These are phyloP conservation scores for Phytophthora pisi DNA, from an alignment of 352 stramenopile species.

Conservation along the genomic window DNA sequence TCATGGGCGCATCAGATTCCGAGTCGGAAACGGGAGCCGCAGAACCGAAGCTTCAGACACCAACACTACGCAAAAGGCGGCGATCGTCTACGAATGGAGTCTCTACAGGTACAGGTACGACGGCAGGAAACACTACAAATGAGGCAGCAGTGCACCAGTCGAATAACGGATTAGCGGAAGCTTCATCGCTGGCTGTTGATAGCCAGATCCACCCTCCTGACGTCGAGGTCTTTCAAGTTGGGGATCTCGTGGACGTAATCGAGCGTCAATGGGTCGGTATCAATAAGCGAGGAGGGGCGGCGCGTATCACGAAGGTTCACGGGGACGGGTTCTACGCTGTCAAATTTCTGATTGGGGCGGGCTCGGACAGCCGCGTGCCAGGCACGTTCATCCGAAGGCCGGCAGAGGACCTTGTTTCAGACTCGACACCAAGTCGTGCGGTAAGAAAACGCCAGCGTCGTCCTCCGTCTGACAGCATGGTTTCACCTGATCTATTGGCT, in stretches of 20 bases:
- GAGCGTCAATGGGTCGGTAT: conserved; percentile 90
- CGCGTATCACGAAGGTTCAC: conserved; percentile 73
- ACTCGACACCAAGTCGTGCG: conserved; percentile 47
- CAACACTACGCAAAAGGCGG: conserved; percentile 24
- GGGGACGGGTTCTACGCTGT: conserved; percentile 60
- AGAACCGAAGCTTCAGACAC: conserved; percentile 7
- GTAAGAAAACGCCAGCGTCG: conserved; percentile 39
- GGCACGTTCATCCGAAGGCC: conserved; percentile 48
- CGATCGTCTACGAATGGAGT: conserved; percentile 16
- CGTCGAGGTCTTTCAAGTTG: conserved; percentile 51
- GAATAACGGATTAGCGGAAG: conserved; percentile 12
- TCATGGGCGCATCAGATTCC: not conserved
- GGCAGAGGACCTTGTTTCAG: conserved; percentile 42
- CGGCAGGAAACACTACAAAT: not conserved
- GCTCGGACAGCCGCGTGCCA: conserved; percentile 39
- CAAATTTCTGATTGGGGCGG: conserved; percentile 60
- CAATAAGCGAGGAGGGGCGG: conserved; percentile 92
- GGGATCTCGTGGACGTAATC: conserved; percentile 87
- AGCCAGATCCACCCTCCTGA: conserved; percentile 21
- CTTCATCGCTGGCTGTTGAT: conserved; percentile 19
- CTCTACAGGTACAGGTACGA: conserved; percentile 2
- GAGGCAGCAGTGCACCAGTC: conserved; percentile 8
- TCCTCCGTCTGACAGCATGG: conserved; percentile 19
- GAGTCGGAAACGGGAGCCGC: conserved; percentile 6
- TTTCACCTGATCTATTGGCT: conserved; percentile 17